Evolutionary conservation across 2,329 filamentous ascomycete genomes (phyloP), one percentile per base, ranked within the genome.

Genomic region (Paraphaeosphaeria sporulosa): DNA sequence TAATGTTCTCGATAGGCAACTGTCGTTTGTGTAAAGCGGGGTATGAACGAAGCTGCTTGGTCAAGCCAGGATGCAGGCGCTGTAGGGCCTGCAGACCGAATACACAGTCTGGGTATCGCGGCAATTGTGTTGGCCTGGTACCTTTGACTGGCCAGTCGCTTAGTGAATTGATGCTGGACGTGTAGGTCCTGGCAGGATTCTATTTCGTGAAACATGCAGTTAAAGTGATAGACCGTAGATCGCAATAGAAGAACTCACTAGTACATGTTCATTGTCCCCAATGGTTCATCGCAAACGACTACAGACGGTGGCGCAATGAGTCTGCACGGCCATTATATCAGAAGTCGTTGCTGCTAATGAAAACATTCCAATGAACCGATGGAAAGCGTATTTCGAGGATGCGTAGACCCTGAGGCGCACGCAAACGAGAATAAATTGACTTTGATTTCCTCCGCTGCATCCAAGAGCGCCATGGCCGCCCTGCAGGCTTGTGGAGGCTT

Each of bases 401-500:
- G 6, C 9, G 5, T 17, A 38, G 10, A 38, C 34, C 5, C 15
- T 38, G 9, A 38, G 34, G 15, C 34, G 25, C 25, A 27, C 6
- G 25, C 25, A 27, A 38, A 7, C 4, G 34, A 1, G 5, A 38
- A 38, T 13, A 12, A 4, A 3, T n/a, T 15, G 2, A 30, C 36
- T 21, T 21, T 43, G 47, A 30, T 12, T 36, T 23, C 25, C 27
- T 38, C 19, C 32, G 13, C 19, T 17, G 36, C 36, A 43, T 21
- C 27, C 42, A 55, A 38, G 50, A 42, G 15, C 42, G 52, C 42
- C 40, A 46, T 23, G 36, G 40, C 36, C 49, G 49, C 49, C 15
- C 36, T 17, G 34, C 49, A 43, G 15, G 51, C 51, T 54, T 44
- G 12, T 54, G 23, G 21, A 54, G 25, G 51, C 51, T 54, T 44